Percentiles rank a stretch among this genome's conserved stretches.
Conservation (phyloP, 192 early-diverging fungal genomes). For the Backusella macrospora region DNA sequence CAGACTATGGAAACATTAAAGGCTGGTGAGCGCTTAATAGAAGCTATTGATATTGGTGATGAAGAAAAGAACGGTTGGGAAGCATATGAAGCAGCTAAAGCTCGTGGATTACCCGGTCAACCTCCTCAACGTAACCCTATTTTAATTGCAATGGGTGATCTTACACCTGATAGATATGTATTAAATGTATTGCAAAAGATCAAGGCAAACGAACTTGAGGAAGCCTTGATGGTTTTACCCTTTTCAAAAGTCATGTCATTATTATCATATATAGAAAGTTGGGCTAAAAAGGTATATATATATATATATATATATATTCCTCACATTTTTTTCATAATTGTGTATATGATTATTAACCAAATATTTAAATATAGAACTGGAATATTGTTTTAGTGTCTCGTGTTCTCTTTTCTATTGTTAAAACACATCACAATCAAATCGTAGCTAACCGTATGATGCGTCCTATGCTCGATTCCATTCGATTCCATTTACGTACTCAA, state of each 20-base stretch:
- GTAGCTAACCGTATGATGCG: slow-evolving; percentile 80
- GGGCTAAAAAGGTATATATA: slow-evolving; percentile 72
- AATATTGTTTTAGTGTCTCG: slow-evolving; percentile 81
- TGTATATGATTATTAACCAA: neutral
- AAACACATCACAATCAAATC: slow-evolving; percentile 89
- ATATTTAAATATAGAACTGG: slow-evolving; percentile 53
- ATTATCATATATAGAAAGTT: slow-evolving; percentile 75
- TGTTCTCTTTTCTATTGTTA: slow-evolving; percentile 83
- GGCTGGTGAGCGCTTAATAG: slow-evolving; percentile 92
- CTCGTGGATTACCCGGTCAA: slow-evolving; percentile 39
- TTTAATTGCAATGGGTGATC: slow-evolving; percentile 61
- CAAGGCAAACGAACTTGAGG: slow-evolving; percentile 84
- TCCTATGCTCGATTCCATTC: slow-evolving; percentile 72
- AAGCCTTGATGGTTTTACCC: slow-evolving; percentile 87
- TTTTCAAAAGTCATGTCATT: slow-evolving; percentile 80
- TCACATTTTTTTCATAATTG: neutral
- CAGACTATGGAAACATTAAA: slow-evolving; percentile 95
- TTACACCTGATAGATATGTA: slow-evolving; percentile 79
- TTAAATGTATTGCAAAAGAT: slow-evolving; percentile 77
- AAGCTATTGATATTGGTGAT: slow-evolving; percentile 89
- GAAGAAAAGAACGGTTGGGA: slow-evolving; percentile 74
- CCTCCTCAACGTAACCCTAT: slow-evolving; percentile 65
- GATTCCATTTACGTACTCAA: slow-evolving; percentile 59
- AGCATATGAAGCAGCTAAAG: slow-evolving; percentile 59
- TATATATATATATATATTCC: slow-evolving; percentile 6